Conservation (phyloP, 2,329 filamentous ascomycete genomes). For the Biscogniauxia mediterranea region DNA sequence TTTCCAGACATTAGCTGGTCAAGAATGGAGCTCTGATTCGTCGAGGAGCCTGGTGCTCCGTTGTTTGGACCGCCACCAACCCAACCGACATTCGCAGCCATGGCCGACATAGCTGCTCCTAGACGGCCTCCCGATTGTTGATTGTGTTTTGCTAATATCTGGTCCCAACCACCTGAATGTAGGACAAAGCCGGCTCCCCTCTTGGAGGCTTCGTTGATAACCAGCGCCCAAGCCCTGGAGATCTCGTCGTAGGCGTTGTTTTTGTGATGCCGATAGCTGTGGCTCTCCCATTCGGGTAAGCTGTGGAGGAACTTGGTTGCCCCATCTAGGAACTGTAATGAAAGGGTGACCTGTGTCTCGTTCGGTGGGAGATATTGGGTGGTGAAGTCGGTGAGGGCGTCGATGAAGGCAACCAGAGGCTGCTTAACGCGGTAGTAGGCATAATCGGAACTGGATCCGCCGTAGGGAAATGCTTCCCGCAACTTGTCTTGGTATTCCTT, state of each 20-base stretch:
- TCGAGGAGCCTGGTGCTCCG: constrained; percentile 20
- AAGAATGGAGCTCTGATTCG: constrained; percentile 56
- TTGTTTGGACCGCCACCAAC: constrained; percentile 50
- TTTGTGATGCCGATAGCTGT: constrained; percentile 87
- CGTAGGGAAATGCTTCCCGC: constrained; percentile 79
- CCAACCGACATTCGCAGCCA: constrained; percentile 76
- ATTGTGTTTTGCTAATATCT: constrained; percentile 83
- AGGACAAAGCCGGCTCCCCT: constrained; percentile 85
- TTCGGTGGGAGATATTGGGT: constrained; percentile 92
- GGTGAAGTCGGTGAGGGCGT: constrained; percentile 90
- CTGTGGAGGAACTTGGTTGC: constrained; percentile 88
- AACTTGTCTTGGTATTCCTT: constrained; percentile 77
- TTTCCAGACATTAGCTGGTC: constrained; percentile 61
- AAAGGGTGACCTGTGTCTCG: constrained; percentile 79
- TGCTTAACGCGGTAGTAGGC: constrained; percentile 91
- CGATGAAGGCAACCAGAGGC: constrained; percentile 74
- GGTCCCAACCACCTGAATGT: constrained; percentile 90
- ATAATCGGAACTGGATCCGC: constrained; percentile 84
- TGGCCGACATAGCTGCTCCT: constrained; percentile 73
- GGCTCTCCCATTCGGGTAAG: constrained; percentile 87
- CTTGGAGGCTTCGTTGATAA: constrained; percentile 88
- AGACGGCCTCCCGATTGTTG: constrained; percentile 81
- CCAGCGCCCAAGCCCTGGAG: constrained; percentile 85
- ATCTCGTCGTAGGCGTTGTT: constrained; percentile 96
- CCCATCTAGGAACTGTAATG: constrained; percentile 82